A percentile compares a stretch with the other conserved stretches of the same genome.
These are phyloP conservation scores for Coemansia sp. DNA, from an alignment of 192 early-diverging fungal species.

Conservation along the genomic window DNA sequence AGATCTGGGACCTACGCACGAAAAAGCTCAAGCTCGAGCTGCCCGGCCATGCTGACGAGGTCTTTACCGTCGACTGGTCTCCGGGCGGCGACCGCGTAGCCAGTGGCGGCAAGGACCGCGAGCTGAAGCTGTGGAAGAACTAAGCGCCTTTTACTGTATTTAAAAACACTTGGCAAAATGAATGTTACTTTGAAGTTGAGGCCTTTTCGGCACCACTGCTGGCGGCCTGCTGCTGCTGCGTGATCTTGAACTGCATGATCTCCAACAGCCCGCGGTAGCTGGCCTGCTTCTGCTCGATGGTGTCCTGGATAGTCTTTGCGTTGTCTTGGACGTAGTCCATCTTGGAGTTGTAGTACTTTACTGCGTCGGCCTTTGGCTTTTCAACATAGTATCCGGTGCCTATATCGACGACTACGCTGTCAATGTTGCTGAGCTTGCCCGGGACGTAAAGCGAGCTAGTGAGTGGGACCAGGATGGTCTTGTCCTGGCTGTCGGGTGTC, in stretches of 20 bases:
- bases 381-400: slow-evolving; percentile 96
- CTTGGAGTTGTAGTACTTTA: slow-evolving; percentile 79
- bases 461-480: slow-evolving; percentile 48
- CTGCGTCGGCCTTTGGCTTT: slow-evolving; percentile 82
- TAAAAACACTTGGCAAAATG: background rate
- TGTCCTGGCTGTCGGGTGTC: slow-evolving; percentile 53
- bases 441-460: slow-evolving; percentile 82
- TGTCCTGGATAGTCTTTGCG: slow-evolving; percentile 77
- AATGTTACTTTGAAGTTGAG: background rate
- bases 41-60: slow-evolving; percentile 95
- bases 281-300: slow-evolving; percentile 74
- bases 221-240: slow-evolving; percentile 35
- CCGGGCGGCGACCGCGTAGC: slow-evolving; percentile 88
- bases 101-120: slow-evolving; percentile 90
- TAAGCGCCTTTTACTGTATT: slow-evolving; percentile 10
- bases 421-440: slow-evolving; percentile 75
- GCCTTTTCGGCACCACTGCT: slow-evolving; percentile 11
- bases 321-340: slow-evolving; percentile 80
- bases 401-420: slow-evolving; percentile 90
- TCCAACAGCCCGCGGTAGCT: slow-evolving; percentile 56
- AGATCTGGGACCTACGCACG: slow-evolving; percentile 91
- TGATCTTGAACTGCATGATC: slow-evolving; percentile 50
- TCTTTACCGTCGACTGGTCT: slow-evolving; percentile 94
- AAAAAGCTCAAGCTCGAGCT: slow-evolving; percentile 89
- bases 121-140: slow-evolving; percentile 79